Evolutionary conservation across 1,139 yeast genomes (phyloP).

Genomic region (Sugiyamaella pinicola): DNA sequence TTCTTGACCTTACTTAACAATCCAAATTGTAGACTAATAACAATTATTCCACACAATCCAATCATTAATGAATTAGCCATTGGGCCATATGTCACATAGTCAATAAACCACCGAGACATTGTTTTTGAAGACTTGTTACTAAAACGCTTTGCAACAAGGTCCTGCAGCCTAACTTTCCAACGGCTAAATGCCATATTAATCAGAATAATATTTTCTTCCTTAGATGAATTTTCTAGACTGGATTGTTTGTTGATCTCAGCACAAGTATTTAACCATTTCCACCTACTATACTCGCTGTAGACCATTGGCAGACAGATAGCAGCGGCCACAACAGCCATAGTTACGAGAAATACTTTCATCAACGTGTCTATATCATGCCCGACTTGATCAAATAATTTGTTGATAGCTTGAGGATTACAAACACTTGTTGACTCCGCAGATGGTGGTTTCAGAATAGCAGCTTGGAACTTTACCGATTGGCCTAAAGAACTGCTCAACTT

Average conservation of each 20-base stretch:
- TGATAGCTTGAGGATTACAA: constrained; percentile 23
- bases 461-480: constrained; percentile 20
- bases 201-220: constrained; percentile 7
- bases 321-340: constrained; percentile 48
- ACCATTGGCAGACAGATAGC: constrained; percentile 48
- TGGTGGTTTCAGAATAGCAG: constrained; percentile 22
- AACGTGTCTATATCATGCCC: constrained; percentile 5
- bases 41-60: constrained; percentile 48
- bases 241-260: constrained; percentile 22
- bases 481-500: constrained; percentile 40
- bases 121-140: constrained; percentile 15
- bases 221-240: neutral
- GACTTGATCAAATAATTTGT: constrained; percentile 19
- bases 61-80: constrained; percentile 44
- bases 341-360: constrained; percentile 26
- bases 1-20: constrained; percentile 40
- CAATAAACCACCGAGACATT: constrained; percentile 41
- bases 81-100: constrained; percentile 39
- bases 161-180: constrained; percentile 23
- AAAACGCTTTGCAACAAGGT: constrained; percentile 20
- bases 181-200: constrained; percentile 25
- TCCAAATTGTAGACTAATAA: constrained; percentile 47
- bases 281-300: constrained; percentile 50
- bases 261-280: constrained; percentile 49
- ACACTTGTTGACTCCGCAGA: constrained; percentile 16